Conservation (phyloP, 2,329 filamentous ascomycete species). For the Alternaria postmessia region DNA sequence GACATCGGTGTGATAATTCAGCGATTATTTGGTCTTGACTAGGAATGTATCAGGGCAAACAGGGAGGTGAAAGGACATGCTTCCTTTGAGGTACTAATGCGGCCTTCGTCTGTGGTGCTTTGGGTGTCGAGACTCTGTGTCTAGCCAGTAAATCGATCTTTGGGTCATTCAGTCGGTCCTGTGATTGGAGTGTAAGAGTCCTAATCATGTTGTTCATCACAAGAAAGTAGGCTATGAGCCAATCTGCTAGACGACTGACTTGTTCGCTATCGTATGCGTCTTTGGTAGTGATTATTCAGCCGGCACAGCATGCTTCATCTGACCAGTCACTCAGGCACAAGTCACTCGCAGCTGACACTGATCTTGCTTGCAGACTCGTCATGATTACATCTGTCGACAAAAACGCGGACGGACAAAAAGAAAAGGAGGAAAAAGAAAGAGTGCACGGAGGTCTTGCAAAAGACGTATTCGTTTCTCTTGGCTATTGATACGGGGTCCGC, state of each 20-base stretch:
- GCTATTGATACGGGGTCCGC: background rate
- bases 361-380: background rate
- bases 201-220: background rate
- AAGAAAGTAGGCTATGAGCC: background rate
- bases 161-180: background rate
- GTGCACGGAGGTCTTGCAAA: background rate
- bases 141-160: no score
- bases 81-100: background rate
- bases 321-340: background rate
- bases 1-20: background rate
- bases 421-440: background rate
- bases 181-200: background rate
- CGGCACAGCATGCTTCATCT: background rate
- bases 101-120: background rate
- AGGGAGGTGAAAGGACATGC: background rate
- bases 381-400: background rate
- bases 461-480: background rate
- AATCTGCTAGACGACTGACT: background rate
- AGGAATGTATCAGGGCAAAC: background rate
- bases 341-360: background rate
- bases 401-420: background rate
- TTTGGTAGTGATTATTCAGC: background rate
- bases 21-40: background rate
- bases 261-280: background rate
- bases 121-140: background rate